Percentiles rank a stretch among this genome's conserved stretches.
Evolutionary conservation across 129 eudicot species (phyloP).

Genomic region (Centrapalus pauciflorus): DNA sequence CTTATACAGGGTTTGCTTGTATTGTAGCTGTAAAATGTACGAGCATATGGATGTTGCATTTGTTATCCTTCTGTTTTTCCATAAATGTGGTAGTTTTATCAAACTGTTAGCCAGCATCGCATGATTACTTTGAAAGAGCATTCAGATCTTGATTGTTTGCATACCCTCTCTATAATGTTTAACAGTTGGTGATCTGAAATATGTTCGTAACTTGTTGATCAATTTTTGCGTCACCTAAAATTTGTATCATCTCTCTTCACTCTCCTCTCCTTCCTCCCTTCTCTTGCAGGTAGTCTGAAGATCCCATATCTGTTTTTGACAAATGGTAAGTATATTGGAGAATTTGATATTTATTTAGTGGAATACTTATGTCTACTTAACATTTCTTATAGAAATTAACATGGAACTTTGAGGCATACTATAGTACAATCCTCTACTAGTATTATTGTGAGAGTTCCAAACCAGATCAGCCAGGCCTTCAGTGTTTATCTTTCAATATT

Average conservation of each 20-base stretch:
- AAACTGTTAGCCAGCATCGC: not conserved
- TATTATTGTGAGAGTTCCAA: not conserved
- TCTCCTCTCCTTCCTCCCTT: not conserved
- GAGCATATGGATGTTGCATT: not conserved
- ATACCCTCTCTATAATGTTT: not conserved
- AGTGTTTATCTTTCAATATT: too few relatives aligned
- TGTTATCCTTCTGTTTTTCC: not conserved
- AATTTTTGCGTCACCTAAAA: not conserved
- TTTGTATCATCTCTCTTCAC: not conserved
- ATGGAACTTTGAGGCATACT: not conserved
- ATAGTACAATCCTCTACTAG: not conserved
- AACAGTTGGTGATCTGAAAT: not conserved
- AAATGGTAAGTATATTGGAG: conserved; percentile 42
- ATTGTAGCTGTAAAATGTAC: not conserved
- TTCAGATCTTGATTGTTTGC: not conserved
- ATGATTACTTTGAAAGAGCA: not conserved
- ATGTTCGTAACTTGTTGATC: not conserved
- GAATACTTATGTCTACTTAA: not conserved
- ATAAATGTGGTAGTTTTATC: not conserved
- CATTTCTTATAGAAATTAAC: not conserved
- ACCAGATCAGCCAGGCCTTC: too few relatives aligned
- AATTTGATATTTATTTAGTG: not conserved
- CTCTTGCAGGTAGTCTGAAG: conserved; percentile 53
- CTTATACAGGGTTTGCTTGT: not conserved
- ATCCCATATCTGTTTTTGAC: conserved; percentile 61